Evolutionary conservation across 1,139 yeast genomes (phyloP), one percentile per base, ranked within the genome.

Genomic region (Blastobotrys serpentis): DNA sequence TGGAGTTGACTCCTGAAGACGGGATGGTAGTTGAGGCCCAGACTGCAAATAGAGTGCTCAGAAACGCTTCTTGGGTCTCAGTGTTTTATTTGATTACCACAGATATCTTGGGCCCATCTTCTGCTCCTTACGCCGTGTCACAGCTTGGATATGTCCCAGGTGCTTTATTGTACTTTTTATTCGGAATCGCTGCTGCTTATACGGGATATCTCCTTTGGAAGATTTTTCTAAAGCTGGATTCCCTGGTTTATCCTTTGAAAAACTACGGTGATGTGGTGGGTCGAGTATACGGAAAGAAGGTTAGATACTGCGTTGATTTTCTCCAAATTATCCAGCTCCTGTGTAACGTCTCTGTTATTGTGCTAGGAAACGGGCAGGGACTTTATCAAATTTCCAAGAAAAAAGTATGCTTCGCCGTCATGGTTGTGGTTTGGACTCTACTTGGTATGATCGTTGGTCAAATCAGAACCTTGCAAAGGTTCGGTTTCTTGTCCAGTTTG

Each of bases 91-190:
- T 73, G 42, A 73, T 73, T 47, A 72, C 76, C 16, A 72, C 77
- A 2, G 77, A 73, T 60, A 71, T 73, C 44, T 62, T 73, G 39
- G 77, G 77, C 14, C 77, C 77, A 17, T 60, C 68, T 11, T 62
- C 67, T 43, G 74, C 76, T 13, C 76, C 76, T 2, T 72, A 68
- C 51, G 72, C 76, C 5, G 61, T 73, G 42, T 56, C 72, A 5
- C 68, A 69, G 48, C 59, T 73, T 48, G 77, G 76, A 2, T 71
- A 64, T 47, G 76, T 68, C 16, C 75, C 75, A 11, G 77, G 77
- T 30, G 58, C 66, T 46, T 63, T 71, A 25, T 58, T 73, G 11
- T 73, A 65, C 56, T 57, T 70, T 34, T 55, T 69, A 5, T 69
- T 73, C 43, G 76, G 75, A 43, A 50, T 64, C 18, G 54, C 58